phyloP scores from a whole-genome alignment of 306 rosid species.

The Vigna unguiculata region DNA sequence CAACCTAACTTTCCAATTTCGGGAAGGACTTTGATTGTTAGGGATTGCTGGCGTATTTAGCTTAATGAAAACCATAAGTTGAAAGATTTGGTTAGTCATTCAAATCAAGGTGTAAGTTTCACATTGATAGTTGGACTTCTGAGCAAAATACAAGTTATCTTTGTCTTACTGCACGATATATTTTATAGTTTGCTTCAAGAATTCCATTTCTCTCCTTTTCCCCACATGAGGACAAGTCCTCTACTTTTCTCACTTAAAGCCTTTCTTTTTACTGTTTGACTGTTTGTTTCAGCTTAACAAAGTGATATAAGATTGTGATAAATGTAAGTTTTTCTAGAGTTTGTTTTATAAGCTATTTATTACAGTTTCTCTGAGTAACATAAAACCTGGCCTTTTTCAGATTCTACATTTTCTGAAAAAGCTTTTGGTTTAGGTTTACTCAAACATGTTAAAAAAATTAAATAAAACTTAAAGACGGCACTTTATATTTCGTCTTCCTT shows the following conservation, averaged over 20 bases:
- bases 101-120: no score
- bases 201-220: neutral
- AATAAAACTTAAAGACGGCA: neutral
- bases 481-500: neutral
- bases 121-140: no score
- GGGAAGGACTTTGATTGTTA: no score
- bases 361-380: neutral
- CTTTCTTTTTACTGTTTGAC: conserved; percentile 5
- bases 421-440: neutral
- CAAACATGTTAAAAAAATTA: neutral
- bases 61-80: no score
- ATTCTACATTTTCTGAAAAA: neutral
- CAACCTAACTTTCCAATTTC: no score
- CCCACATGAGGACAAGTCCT: neutral
- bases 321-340: neutral
- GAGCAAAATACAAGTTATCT: no score
- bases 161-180: no score
- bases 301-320: neutral
- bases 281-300: neutral
- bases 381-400: neutral
- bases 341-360: neutral
- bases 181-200: neutral
- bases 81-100: no score
- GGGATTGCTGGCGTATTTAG: no score
- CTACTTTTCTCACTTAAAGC: neutral